Percentiles rank a stretch among this genome's conserved stretches.
These are phyloP conservation scores for Candida freyschussii DNA, from an alignment of 1,139 yeast genomes.

Conservation along the genomic window DNA sequence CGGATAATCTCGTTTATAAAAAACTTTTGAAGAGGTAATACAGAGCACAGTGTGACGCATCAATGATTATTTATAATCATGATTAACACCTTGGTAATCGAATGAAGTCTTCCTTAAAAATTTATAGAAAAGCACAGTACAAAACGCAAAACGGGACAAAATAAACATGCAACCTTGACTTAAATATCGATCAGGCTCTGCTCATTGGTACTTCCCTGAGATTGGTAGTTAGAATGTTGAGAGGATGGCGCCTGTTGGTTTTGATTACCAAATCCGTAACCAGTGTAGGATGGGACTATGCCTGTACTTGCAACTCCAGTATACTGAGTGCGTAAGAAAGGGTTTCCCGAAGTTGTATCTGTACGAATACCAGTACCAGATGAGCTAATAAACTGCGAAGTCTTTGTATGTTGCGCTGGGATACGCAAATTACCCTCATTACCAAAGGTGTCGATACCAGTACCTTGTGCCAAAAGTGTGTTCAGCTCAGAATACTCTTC, in stretches of 20 bases:
- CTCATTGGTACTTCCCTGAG: slow-evolving; percentile 15
- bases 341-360: slow-evolving; percentile 41
- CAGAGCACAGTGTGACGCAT: not conserved
- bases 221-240: slow-evolving; percentile 31
- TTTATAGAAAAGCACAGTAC: not conserved
- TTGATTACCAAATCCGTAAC: slow-evolving; percentile 88
- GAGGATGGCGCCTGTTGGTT: slow-evolving; percentile 34
- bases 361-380: slow-evolving; percentile 80
- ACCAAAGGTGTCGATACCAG: slow-evolving; percentile 94
- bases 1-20: slow-evolving; percentile 77
- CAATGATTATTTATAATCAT: not conserved
- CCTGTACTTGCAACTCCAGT: slow-evolving; percentile 65
- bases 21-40: slow-evolving; percentile 49
- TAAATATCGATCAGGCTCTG: slow-evolving; percentile 26
- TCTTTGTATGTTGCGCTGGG: slow-evolving; percentile 89
- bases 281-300: slow-evolving; percentile 69
- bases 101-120: not conserved
- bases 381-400: slow-evolving; percentile 77
- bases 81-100: not conserved
- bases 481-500: slow-evolving; percentile 71
- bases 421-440: slow-evolving; percentile 85
- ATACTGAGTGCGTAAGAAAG: slow-evolving; percentile 70
- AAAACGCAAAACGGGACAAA: not conserved
- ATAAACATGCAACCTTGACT: slow-evolving; percentile 1
- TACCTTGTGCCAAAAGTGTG: slow-evolving; percentile 74